Base-by-base conservation (phyloP, 768 basidiomycete genomes). In the Tylopilus sp. region DNA sequence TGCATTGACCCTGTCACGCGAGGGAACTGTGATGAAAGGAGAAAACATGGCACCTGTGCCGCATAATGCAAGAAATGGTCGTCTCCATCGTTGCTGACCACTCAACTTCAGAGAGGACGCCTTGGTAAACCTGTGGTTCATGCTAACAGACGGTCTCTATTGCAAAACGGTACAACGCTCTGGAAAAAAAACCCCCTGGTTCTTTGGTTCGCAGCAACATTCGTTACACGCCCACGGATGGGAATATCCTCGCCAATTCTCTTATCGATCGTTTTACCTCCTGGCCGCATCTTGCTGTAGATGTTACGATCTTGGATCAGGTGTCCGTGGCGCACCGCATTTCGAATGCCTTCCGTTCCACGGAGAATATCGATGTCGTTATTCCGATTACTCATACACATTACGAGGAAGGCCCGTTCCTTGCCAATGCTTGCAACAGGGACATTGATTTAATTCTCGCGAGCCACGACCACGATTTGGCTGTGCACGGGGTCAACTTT, bases 301-400 rank as follows among this genome's bases (percentile, higher is more conserved):
- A 60, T 40, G 44, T 40, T 14, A 43, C 22, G 16, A 40, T 47
- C 43, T 26, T 48, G n/a, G 45, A 54, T 40, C 54, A 50, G 33
- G 52, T 56, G 21, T 48, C 53, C n/a, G 59, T 52, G 48, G 54
- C 56, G 21, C 38, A 24, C 1, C 42, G 52, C 3, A 21, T 57
- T 30, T 42, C 58, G 13, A 33, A 37, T 25, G 11, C 17, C 11
- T 40, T 47, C 34, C 58, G 55, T 21, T 40, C 40, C 38, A 14
- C 45, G 12, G 41, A 38, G 3, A 41, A 16, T 7, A 42, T 47
- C 10, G 52, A 58, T 38, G 29, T 55, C 11, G 37, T 49, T 21
- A 55, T 55, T 24, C 36, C 34, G 24, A 48, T 60, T 16, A 63
- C 48, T 22, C 53, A 59, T 38, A 63, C 56, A 44, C 46, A 40